Percentiles rank a stretch among this genome's conserved stretches.
Conservation (phyloP, 2,329 filamentous ascomycete species). For the Aspergillus fumigatus region DNA sequence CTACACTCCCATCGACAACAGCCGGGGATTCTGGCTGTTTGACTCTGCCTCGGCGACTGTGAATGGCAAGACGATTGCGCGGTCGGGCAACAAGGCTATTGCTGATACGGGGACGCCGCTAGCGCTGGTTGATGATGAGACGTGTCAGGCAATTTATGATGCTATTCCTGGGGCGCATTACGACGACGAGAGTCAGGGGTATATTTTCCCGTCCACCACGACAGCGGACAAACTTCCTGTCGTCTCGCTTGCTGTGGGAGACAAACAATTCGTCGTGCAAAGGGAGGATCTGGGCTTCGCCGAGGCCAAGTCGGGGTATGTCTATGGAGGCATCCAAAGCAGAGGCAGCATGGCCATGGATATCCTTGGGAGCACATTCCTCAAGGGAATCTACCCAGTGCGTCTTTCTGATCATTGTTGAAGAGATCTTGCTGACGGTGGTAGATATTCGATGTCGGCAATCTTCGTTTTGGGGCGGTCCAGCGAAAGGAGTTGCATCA, state of each 20-base stretch:
- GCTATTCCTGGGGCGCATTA: conserved; percentile 59
- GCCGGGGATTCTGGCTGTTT: conserved; percentile 66
- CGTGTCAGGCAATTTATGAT: conserved; percentile 59
- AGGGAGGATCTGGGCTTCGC: conserved; percentile 61
- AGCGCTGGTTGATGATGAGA: conserved; percentile 58
- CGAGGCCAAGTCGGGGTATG: conserved; percentile 49
- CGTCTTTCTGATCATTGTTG: conserved; percentile 21
- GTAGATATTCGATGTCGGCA: conserved; percentile 60
- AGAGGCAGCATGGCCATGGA: conserved; percentile 56
- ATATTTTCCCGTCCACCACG: conserved; percentile 55
- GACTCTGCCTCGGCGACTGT: conserved; percentile 54
- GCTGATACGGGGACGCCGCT: conserved; percentile 69
- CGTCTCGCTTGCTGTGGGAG: conserved; percentile 61
- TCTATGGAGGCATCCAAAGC: conserved; percentile 64
- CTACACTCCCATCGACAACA: conserved; percentile 60
- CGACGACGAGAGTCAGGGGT: conserved; percentile 56
- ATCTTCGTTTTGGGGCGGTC: conserved; percentile 56
- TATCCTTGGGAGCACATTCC: conserved; percentile 60
- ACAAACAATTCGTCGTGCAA: conserved; percentile 56
- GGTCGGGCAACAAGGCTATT: conserved; percentile 60
- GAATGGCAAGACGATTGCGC: conserved; percentile 50
- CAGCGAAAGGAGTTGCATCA: conserved; percentile 41
- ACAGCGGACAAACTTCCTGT: conserved; percentile 53
- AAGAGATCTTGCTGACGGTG: background rate
- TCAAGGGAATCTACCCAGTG: conserved; percentile 63